Percentiles rank a stretch among this genome's conserved stretches.
These are phyloP conservation scores for Cynara cardunculus DNA, from an alignment of 129 eudicot species.

Conservation along the genomic window DNA sequence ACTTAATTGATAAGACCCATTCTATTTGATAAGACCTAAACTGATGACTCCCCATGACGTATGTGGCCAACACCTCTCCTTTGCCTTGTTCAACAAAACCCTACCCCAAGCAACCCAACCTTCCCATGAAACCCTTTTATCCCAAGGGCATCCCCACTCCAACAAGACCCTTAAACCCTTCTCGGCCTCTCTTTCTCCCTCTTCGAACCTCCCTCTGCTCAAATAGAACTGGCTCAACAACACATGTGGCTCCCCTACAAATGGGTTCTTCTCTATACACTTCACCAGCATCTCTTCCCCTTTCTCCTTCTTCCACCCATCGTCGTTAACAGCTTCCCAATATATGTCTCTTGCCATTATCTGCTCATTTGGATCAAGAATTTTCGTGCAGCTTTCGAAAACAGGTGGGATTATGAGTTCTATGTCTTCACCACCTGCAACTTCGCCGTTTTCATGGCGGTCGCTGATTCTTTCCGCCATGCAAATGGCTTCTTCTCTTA, in stretches of 20 bases:
- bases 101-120: slow-evolving; percentile 97
- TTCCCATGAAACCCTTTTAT: slow-evolving; percentile 89
- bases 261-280: slow-evolving; percentile 74
- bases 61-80: slow-evolving; percentile 75
- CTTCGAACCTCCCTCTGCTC: slow-evolving; percentile 69
- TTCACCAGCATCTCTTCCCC: slow-evolving; percentile 54
- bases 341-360: slow-evolving; percentile 61
- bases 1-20: no score
- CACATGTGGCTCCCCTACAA: slow-evolving; percentile 84
- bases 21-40: slow-evolving; percentile 67
- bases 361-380: slow-evolving; percentile 64
- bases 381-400: slow-evolving; percentile 57
- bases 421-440: slow-evolving; percentile 38
- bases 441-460: neutral
- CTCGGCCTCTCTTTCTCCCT: slow-evolving; percentile 59
- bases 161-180: slow-evolving; percentile 58
- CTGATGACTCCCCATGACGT: slow-evolving; percentile 83
- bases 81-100: slow-evolving; percentile 74
- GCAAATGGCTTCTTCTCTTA: slow-evolving; percentile 62
- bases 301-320: slow-evolving; percentile 26
- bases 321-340: slow-evolving; percentile 68
- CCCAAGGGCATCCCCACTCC: slow-evolving; percentile 99
- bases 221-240: slow-evolving; percentile 65
- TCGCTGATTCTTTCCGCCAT: slow-evolving; percentile 11
- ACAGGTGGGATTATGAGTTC: slow-evolving; percentile 75